phyloP scores from a whole-genome alignment of 2,329 filamentous ascomycete species.

The Colletotrichum agaves region DNA sequence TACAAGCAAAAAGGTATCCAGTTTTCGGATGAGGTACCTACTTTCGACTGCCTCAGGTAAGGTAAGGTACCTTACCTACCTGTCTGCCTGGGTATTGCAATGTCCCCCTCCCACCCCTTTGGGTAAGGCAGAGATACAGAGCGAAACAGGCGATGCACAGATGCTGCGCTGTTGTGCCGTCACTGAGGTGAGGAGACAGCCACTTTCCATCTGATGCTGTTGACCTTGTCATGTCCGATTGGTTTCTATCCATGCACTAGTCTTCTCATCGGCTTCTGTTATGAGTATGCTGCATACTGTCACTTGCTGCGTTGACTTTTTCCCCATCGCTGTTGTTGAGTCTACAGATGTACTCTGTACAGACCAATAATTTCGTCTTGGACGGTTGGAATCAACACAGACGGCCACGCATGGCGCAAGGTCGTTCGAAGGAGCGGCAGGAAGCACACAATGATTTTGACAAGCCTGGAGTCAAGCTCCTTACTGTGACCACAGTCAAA shows the following conservation, averaged over 20 bases:
- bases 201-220: background rate
- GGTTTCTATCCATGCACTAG: background rate
- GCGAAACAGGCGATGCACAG: constrained; percentile 12
- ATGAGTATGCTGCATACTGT: constrained; percentile 1
- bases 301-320: too few species aligned
- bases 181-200: background rate
- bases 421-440: constrained; percentile 16
- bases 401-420: constrained; percentile 13
- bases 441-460: constrained; percentile 26
- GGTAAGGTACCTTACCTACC: too few species aligned
- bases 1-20: background rate
- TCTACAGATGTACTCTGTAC: background rate
- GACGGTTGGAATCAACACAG: background rate
- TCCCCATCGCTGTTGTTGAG: background rate
- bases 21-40: background rate
- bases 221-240: background rate
- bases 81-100: too few species aligned
- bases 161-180: constrained; percentile 18
- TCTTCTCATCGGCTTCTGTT: background rate
- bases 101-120: too few species aligned
- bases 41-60: too few species aligned
- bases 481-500: constrained; percentile 16
- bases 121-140: background rate
- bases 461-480: constrained; percentile 15
- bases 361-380: background rate